A percentile compares a stretch with the other conserved stretches of the same genome.
Conservation (phyloP, 116 monocot species). For the Papilionanthe hybrid region DNA sequence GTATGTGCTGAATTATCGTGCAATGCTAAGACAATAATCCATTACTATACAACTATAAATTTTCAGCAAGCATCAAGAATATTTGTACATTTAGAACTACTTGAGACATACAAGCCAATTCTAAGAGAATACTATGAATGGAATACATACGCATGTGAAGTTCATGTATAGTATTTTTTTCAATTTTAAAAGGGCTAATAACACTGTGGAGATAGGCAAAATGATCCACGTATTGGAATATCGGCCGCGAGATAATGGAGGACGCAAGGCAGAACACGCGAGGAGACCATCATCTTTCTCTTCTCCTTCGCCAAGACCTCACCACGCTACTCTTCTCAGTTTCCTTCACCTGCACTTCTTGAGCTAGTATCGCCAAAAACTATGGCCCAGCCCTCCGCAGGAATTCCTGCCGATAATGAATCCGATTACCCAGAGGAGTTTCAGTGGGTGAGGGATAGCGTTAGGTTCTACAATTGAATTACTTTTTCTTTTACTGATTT, state of each 20-base stretch:
- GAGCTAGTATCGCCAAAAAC: neutral
- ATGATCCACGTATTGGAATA: slow-evolving; percentile 32
- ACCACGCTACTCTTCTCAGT: neutral
- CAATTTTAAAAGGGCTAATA: too few relatives aligned
- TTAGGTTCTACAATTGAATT: neutral
- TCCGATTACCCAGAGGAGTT: slow-evolving; percentile 53
- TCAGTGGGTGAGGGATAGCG: slow-evolving; percentile 22
- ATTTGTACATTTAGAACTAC: too few relatives aligned
- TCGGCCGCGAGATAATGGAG: slow-evolving; percentile 30
- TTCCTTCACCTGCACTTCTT: neutral
- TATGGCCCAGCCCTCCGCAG: slow-evolving; percentile 23
- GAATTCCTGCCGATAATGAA: slow-evolving; percentile 1
- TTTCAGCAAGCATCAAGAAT: too few relatives aligned
- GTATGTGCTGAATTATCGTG: too few relatives aligned
- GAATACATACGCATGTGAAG: too few relatives aligned
- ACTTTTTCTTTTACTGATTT: neutral
- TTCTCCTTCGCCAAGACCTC: slow-evolving; percentile 7
- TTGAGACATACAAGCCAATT: too few relatives aligned
- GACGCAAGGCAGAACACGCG: slow-evolving; percentile 21
- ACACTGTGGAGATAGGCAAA: neutral
- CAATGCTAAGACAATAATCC: too few relatives aligned
- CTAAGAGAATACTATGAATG: too few relatives aligned
- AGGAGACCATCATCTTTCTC: neutral
- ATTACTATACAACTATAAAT: too few relatives aligned
- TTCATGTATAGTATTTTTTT: too few relatives aligned